Base-by-base conservation (phyloP, 2,329 filamentous ascomycete genomes). In the Fusarium nurragi region DNA sequence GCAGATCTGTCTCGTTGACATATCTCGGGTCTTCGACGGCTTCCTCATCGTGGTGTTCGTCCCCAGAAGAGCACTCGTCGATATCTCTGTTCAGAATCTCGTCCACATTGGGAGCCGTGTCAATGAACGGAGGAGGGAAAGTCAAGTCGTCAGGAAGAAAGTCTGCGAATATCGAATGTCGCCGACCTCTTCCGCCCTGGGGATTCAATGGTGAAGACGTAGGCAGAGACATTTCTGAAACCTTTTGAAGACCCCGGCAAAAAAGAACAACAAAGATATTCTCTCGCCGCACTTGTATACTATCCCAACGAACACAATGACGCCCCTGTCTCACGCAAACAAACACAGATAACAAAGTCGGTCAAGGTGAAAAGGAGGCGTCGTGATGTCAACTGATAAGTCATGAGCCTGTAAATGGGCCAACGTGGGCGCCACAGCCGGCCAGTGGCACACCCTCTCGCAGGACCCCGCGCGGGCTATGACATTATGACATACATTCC, bases 101-200 rank as follows among this genome's bases (percentile, higher is more conserved):
- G 2, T 64, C 59, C 18, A 54, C 59, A 19, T 60, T 70, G 4
- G 62, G 59, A 5, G 54, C 26, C 5, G 63, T 44, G 2, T 52
- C 53, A 3, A 67, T 53, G 4, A 70, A 70, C 0, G 65, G 56
- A 0, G 68, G 43, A 0, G 67, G 56, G 4, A 67, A 48, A 1
- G 49, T 19, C 2, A 70, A 4, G 22, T 67, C 64, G 2, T 54
- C 60, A 1, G 68, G 63, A 0, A 70, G 37, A 18, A 70, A 70
- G 32, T 70, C 68, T 2, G 68, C 67, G 5, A 70, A 67, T 4
- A 70, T 46, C 0, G 68, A 70, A 21, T 69, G 63, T n/a, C 67
- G 67, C 11, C 67, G 63, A 1, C 36, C 45, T 38, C 53, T 16
- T 1, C 32, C 37, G 1, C 40, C 48, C 1, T 50, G 36, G 5